These are phyloP conservation scores for Terana coerulea DNA, from an alignment of 768 basidiomycete species.

Conservation along the genomic window DNA sequence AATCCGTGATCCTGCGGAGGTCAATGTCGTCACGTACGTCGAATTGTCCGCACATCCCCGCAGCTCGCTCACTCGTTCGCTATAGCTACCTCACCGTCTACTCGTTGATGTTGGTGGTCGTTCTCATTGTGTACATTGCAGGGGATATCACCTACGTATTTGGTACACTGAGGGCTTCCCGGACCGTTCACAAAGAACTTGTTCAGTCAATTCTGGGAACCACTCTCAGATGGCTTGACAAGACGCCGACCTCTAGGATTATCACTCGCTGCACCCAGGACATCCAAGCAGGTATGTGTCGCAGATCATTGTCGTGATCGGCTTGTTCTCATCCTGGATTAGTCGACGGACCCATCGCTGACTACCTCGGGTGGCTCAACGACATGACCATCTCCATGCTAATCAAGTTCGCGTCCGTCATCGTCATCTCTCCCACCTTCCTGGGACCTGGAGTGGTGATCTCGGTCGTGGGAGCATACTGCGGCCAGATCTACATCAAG, in stretches of 20 bases:
- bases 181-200: conserved; percentile 47
- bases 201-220: conserved; percentile 53
- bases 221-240: conserved; percentile 56
- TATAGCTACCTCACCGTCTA: conserved; percentile 49
- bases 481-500: conserved; percentile 50
- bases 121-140: conserved; percentile 29
- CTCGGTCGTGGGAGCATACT: conserved; percentile 35
- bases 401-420: conserved; percentile 33
- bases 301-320: too few species aligned
- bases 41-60: neutral
- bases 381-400: conserved; percentile 33
- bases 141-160: conserved; percentile 38
- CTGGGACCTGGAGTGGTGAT: conserved; percentile 34
- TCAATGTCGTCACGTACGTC: conserved; percentile 32
- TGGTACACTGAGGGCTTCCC: conserved; percentile 51
- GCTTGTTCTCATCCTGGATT: neutral
- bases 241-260: conserved; percentile 52
- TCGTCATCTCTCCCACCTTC: conserved; percentile 37
- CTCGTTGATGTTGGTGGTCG: conserved; percentile 31
- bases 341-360: conserved; percentile 34
- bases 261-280: conserved; percentile 67
- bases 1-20: conserved; percentile 27
- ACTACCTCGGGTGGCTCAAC: conserved; percentile 22
- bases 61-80: neutral
- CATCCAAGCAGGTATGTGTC: conserved; percentile 35